phyloP scores from a whole-genome alignment of 2,329 filamentous ascomycete genomes.

The Talaromyces sp. region DNA sequence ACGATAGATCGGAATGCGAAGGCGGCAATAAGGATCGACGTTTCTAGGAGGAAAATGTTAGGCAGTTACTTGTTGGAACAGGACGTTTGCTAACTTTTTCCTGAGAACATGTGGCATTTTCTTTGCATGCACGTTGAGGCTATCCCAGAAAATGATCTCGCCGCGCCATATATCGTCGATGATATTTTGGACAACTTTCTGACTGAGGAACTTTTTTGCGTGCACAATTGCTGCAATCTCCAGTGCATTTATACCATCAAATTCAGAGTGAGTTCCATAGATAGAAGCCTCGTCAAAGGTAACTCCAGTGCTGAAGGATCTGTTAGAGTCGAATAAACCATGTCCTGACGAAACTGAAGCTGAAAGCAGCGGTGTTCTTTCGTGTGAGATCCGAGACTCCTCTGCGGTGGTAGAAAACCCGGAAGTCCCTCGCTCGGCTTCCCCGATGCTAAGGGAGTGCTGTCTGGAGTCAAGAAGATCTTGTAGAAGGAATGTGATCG shows the following conservation, averaged over 20 bases:
- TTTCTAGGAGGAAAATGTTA: constrained; percentile 33
- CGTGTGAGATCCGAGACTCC: constrained; percentile 12
- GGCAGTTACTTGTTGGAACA: constrained; percentile 6
- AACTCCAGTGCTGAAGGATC: constrained; percentile 36
- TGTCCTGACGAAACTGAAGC: constrained; percentile 18
- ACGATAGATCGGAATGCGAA: constrained; percentile 75
- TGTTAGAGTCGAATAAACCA: constrained; percentile 49
- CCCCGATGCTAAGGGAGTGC: constrained; percentile 15
- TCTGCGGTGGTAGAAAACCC: constrained; percentile 11
- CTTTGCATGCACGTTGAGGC: constrained; percentile 63
- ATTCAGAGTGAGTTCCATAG: constrained; percentile 61
- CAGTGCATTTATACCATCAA: constrained; percentile 75
- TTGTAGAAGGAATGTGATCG: constrained; percentile 52
- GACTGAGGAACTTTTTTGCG: constrained; percentile 78
- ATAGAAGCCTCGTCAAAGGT: constrained; percentile 45
- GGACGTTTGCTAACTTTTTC: constrained; percentile 31
- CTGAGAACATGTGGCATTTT: constrained; percentile 78
- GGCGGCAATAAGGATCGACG: constrained; percentile 67
- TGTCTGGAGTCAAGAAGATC: constrained; percentile 38
- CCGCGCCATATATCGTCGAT: constrained; percentile 81
- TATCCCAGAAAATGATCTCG: constrained; percentile 82
- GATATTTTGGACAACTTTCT: constrained; percentile 74
- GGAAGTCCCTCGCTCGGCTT: constrained; percentile 17
- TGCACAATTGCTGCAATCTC: constrained; percentile 78
- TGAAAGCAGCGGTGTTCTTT: constrained; percentile 26